Percentiles rank a stretch among this genome's conserved stretches.
Conservation (phyloP, 306 rosid species). For the Luffa aegyptiaca region DNA sequence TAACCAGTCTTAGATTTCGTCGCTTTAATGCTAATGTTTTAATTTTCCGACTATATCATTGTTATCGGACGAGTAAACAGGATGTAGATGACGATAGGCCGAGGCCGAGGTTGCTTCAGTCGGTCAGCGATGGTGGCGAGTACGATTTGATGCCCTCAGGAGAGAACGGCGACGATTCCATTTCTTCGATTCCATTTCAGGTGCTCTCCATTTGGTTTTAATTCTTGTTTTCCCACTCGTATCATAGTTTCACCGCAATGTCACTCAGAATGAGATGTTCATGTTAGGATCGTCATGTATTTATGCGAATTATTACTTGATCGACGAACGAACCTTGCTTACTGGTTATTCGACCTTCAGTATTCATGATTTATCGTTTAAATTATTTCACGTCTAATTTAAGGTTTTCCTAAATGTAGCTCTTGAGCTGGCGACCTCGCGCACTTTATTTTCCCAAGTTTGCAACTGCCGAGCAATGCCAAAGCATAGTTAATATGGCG, state of each 20-base stretch:
- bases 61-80: neutral
- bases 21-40: neutral
- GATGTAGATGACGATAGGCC: conserved; percentile 10
- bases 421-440: conserved; percentile 86
- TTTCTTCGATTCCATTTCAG: conserved; percentile 83
- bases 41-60: too few relatives aligned
- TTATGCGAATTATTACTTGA: neutral
- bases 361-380: neutral
- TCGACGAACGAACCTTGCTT: neutral
- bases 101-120: conserved; percentile 39
- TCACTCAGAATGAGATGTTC: neutral
- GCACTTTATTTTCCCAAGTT: conserved; percentile 79
- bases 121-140: conserved; percentile 24
- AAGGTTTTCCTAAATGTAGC: conserved; percentile 24
- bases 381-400: neutral
- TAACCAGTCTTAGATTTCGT: neutral
- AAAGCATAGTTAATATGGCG: conserved; percentile 42
- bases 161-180: conserved; percentile 57
- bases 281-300: neutral
- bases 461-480: conserved; percentile 71
- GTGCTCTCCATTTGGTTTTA: conserved; percentile 21
- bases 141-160: conserved; percentile 36
- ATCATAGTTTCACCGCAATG: neutral
- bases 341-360: neutral
- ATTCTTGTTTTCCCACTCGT: neutral